phyloP scores from a whole-genome alignment of 2,329 filamentous ascomycete species.

The Falciphora oryzae region DNA sequence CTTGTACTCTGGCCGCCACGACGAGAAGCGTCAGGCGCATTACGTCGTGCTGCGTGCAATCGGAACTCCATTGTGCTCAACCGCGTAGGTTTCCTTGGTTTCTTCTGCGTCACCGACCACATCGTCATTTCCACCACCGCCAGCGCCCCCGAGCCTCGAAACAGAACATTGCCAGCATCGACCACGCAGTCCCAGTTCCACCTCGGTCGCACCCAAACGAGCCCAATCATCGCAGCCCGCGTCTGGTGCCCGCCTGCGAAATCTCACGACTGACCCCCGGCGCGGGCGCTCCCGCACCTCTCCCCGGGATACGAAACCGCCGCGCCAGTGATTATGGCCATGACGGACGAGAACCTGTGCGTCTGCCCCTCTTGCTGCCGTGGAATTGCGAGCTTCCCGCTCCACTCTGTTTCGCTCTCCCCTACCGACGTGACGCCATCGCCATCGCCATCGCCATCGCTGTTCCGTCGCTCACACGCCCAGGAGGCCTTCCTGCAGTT shows the following conservation, averaged over 20 bases:
- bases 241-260: background rate
- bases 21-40: too few species aligned
- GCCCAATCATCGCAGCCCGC: background rate
- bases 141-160: background rate
- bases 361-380: slow-evolving; percentile 18
- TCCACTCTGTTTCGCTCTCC: background rate
- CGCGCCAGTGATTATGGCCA: slow-evolving; percentile 39
- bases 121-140: background rate
- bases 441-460: slow-evolving; percentile 10
- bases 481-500: slow-evolving; percentile 34
- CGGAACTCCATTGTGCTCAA: background rate
- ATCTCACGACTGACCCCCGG: background rate
- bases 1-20: background rate
- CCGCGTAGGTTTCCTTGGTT: background rate
- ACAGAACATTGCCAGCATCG: background rate
- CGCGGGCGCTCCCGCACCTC: background rate
- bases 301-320: background rate
- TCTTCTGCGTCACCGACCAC: background rate
- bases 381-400: background rate
- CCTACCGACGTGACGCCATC: slow-evolving; percentile 12
- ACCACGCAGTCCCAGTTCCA: background rate
- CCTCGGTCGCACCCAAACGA: too few species aligned
- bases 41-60: background rate
- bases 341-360: slow-evolving; percentile 48
- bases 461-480: slow-evolving; percentile 8